phyloP scores from a whole-genome alignment of 2,329 filamentous ascomycete species.

The Hypoxylon sp. region DNA sequence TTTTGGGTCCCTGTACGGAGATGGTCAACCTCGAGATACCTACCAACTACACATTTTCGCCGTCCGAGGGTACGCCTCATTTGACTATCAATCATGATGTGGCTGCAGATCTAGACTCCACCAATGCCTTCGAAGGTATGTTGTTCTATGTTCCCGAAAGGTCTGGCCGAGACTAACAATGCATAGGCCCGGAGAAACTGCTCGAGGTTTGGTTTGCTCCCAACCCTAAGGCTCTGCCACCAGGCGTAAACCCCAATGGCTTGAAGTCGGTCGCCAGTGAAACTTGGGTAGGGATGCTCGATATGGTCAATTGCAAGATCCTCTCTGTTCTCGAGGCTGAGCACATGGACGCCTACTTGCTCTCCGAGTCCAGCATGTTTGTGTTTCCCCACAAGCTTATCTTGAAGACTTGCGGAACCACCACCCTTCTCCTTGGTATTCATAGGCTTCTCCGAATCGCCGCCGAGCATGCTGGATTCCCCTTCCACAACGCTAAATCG shows the following conservation, averaged over 20 bases:
- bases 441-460: constrained; percentile 94
- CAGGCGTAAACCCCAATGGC: constrained; percentile 77
- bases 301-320: constrained; percentile 98
- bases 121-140: constrained; percentile 93
- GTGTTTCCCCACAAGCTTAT: constrained; percentile 99
- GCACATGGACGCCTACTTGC: constrained; percentile 93
- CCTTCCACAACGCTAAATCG: constrained; percentile 77
- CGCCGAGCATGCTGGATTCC: constrained; percentile 88
- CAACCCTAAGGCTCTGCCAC: constrained; percentile 78
- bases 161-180: constrained; percentile 22
- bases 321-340: constrained; percentile 94
- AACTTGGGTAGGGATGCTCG: constrained; percentile 95
- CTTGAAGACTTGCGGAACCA: constrained; percentile 97
- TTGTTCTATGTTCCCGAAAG: neutral
- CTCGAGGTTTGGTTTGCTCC: constrained; percentile 98
- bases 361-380: constrained; percentile 99
- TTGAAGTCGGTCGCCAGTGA: constrained; percentile 88
- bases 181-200: constrained; percentile 89
- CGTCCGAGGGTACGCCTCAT: constrained; percentile 85
- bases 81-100: constrained; percentile 98
- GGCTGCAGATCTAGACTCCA: constrained; percentile 91
- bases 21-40: constrained; percentile 90
- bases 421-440: constrained; percentile 89
- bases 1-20: constrained; percentile 61
- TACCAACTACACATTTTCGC: constrained; percentile 84